Conservation (phyloP, 768 basidiomycete genomes). For the Trametes gibbosa region DNA sequence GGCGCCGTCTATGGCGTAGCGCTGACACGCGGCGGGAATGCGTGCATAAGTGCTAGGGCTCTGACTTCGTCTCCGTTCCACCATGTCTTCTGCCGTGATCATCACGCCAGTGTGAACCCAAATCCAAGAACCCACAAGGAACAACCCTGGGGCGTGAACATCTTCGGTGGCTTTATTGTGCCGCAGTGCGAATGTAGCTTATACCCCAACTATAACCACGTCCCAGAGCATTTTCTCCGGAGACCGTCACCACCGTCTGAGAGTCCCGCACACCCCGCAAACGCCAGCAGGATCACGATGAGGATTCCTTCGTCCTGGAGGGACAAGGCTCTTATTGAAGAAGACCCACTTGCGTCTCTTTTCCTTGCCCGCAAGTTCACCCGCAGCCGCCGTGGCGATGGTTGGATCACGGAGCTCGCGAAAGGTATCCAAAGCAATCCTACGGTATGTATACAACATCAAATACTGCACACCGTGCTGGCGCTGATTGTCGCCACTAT, state of each 20-base stretch:
- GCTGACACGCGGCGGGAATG: not conserved
- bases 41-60: not conserved
- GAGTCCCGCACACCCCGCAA: not conserved
- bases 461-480: too few species aligned
- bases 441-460: not conserved
- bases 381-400: not conserved
- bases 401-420: constrained; percentile 8
- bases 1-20: not conserved
- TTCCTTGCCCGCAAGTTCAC: constrained; percentile 11
- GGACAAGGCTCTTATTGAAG: constrained; percentile 22
- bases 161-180: not conserved
- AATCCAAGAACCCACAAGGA: not conserved
- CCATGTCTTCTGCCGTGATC: not conserved
- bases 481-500: not conserved
- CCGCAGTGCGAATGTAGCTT: too few species aligned
- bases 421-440: not conserved
- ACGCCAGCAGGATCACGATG: not conserved
- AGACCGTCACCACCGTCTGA: not conserved
- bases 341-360: constrained; percentile 23
- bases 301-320: constrained; percentile 3
- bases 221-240: not conserved
- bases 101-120: constrained; percentile 1
- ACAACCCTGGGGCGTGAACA: not conserved
- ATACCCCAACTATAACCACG: too few species aligned
- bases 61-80: not conserved